Percentiles rank a stretch among this genome's conserved stretches.
phyloP scores from a whole-genome alignment of 2,329 filamentous ascomycete genomes.

The Nemania sp. region DNA sequence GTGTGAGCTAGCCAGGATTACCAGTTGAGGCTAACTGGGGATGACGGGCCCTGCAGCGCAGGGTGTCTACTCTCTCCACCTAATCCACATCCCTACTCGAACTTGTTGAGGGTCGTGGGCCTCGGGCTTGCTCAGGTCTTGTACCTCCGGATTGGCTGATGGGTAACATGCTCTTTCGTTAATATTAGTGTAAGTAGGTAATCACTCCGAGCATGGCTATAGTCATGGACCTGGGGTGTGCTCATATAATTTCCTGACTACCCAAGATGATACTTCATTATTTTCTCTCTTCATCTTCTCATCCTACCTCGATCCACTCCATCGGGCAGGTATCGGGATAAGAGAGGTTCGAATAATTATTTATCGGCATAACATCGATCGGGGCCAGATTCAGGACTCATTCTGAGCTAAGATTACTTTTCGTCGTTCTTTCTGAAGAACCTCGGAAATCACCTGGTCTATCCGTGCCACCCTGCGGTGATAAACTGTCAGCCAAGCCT shows the following conservation, averaged over 20 bases:
- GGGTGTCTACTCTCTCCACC: slow-evolving; percentile 23
- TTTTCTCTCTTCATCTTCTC: slow-evolving; percentile 7
- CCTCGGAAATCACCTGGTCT: slow-evolving; percentile 21
- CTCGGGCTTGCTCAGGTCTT: slow-evolving; percentile 18
- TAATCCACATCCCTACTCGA: slow-evolving; percentile 26
- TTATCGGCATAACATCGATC: slow-evolving; percentile 7
- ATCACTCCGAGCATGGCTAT: slow-evolving; percentile 10
- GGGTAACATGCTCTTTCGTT: slow-evolving; percentile 8
- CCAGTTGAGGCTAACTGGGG: slow-evolving; percentile 26
- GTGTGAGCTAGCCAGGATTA: slow-evolving; percentile 11
- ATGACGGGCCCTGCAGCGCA: slow-evolving; percentile 23
- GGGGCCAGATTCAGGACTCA: slow-evolving; percentile 21
- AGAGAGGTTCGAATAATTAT: background rate
- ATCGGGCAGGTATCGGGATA: background rate
- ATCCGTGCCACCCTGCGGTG: slow-evolving; percentile 20
- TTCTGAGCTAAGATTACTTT: slow-evolving; percentile 25
- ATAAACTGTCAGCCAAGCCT: slow-evolving; percentile 25
- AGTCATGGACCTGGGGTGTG: slow-evolving; percentile 15
- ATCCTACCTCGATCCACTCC: slow-evolving; percentile 6
- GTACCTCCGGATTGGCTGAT: slow-evolving; percentile 20
- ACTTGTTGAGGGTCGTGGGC: slow-evolving; percentile 19
- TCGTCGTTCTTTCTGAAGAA: slow-evolving; percentile 10
- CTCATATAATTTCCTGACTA: slow-evolving; percentile 21
- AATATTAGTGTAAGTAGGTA: slow-evolving; percentile 13
- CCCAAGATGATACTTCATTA: slow-evolving; percentile 6